Base-by-base conservation (phyloP, 1,284 basidiomycete genomes). In the Trametes versicolor region DNA sequence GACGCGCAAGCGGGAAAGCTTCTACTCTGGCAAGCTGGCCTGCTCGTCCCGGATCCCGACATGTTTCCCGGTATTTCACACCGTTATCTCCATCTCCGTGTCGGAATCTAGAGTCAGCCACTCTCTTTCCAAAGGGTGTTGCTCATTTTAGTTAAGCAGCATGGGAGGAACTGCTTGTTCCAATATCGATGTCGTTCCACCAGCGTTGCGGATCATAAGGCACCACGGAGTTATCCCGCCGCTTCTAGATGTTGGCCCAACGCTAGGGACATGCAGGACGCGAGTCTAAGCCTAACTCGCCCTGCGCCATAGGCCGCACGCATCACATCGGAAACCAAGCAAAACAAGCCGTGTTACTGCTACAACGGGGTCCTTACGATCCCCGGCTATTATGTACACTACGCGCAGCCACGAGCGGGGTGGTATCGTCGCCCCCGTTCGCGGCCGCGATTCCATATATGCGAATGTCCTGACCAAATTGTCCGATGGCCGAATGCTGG, bases 311-410 rank as follows among this genome's bases (percentile, higher is more conserved):
- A n/a, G n/a, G n/a, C 12, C 27, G n/a, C 25, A 50, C 34, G 48
- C 15, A 41, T 41, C 43, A 10, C 29, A 25, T 23, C 29, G 6
- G 17, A 5, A 25, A 8, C 32, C 12, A 21, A 17, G 34, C 32
- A 37, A 57, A 57, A 48, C 41, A 66, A 63, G 43, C 41, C 29
- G 43, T 39, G 54, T 56, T 63, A 36, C 58, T 66, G 58, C 65
- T 60, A 60, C 65, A 66, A 63, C 54, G 61, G 45, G 65, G 64
- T 52, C 41, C 48, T 27, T 51, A 43, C 41, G 60, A 50, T 45
- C 60, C 60, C 64, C 60, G 60, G 54, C 60, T 56, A 56, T 62
- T 56, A 62, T 62, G 60, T 62, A 62, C 60, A 59, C 15, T 49
- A 50, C 34, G 47, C 53, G 37, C 53, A 17, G 29, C 29, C 32